A percentile compares a stretch with the other conserved stretches of the same genome.
Conservation (phyloP, 2,329 filamentous ascomycete genomes). For the Xylaria digitata region DNA sequence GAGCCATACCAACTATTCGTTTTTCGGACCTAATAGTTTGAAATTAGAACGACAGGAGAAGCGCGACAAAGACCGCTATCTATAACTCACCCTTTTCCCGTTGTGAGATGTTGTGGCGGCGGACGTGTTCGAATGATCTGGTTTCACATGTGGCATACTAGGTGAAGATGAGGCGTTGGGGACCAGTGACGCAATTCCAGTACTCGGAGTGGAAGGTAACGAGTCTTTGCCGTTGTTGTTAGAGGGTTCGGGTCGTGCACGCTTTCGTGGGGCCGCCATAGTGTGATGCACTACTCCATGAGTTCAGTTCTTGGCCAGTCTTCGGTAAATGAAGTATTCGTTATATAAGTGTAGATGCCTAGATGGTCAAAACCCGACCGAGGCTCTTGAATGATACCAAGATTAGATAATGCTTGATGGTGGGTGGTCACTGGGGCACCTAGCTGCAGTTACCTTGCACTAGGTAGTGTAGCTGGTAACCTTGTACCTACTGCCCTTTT, state of each 20-base stretch:
- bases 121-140: slow-evolving; percentile 37
- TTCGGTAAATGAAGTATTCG: slow-evolving; percentile 5
- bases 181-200: slow-evolving; percentile 44
- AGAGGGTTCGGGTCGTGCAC: slow-evolving; percentile 52
- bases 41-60: slow-evolving; percentile 33
- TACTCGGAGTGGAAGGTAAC: slow-evolving; percentile 37
- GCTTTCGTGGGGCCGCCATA: slow-evolving; percentile 60
- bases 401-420: neutral
- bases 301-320: slow-evolving; percentile 3
- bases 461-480: no score
- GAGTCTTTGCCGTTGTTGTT: slow-evolving; percentile 41
- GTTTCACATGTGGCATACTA: slow-evolving; percentile 42
- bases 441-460: no score
- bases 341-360: slow-evolving; percentile 12
- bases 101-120: slow-evolving; percentile 34
- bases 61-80: neutral
- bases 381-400: slow-evolving; percentile 19
- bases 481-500: neutral
- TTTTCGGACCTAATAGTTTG: slow-evolving; percentile 59
- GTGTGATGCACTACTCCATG: slow-evolving; percentile 28
- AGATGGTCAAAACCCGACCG: neutral
- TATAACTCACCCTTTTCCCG: slow-evolving; percentile 41
- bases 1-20: slow-evolving; percentile 72
- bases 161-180: slow-evolving; percentile 32
- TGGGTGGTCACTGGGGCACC: neutral